Evolutionary conservation across 2,329 filamentous ascomycete species (phyloP), one percentile per base, ranked within the genome.

Genomic region (Sporothrix euskadiensis): DNA sequence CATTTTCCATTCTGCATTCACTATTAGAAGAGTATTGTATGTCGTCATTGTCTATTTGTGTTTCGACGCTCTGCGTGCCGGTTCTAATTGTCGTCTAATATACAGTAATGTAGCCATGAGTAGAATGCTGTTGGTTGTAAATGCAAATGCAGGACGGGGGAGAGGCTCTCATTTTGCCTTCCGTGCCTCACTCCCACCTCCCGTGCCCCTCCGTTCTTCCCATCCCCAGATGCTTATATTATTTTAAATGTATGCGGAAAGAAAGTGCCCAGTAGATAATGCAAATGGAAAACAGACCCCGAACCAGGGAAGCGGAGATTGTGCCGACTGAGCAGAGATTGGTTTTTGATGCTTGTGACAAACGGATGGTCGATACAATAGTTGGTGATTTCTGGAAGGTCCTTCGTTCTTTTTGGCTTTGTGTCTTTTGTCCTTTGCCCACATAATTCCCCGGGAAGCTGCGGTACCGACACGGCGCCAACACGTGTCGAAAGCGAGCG

Each of bases 261-360:
- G 9, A 56, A 8, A 30, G 22, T 30, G 52, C 12, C 12, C 52
- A 30, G 12, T 19, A 16, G 47, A 26, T n/a, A 49, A 12, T 12
- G n/a, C 4, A 41, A 22, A 63, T n/a, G 2, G 16, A 63, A 22
- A 63, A 30, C 9, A 47, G 6, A 12, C 41, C 16, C 44, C 47
- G 44, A 68, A 35, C 44, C 44, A 32, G 65, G 65, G 49, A 68
- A 68, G 65, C 26, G 44, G 65, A 52, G 44, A 68, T 52, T 68
- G 30, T 22, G 8, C 57, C 16, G 4, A 65, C 7, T 12, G 10
- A 9, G 26, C 8, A 32, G 26, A 52, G 1, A 14, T 22, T 14
- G 22, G n/a, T 22, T 10, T 26, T 30, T 22, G 14, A 4, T 49
- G 44, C 19, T 44, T 8, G 4, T 12, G 41, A 30, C 65, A 22